phyloP scores from a whole-genome alignment of 2,329 filamentous ascomycete species.

The Daldinia sp. region DNA sequence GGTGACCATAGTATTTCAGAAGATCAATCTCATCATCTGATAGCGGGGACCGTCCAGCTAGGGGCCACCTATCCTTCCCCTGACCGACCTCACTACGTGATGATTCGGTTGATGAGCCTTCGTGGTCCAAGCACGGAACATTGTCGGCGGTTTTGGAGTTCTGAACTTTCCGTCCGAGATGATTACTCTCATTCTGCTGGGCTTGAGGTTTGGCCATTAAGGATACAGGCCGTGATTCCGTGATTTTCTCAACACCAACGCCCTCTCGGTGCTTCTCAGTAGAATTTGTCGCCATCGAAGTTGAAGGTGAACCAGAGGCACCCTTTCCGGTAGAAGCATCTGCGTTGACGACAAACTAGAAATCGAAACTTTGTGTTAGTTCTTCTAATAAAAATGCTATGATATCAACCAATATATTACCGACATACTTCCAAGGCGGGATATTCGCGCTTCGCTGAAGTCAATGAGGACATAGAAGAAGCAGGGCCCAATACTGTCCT shows the following conservation, averaged over 20 bases:
- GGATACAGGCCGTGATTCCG: background rate
- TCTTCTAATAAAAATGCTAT: too few species aligned
- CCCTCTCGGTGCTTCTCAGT: background rate
- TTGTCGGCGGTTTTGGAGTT: background rate
- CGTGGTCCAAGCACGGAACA: background rate
- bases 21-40: constrained; percentile 34
- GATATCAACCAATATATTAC: background rate
- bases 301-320: background rate
- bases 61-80: background rate
- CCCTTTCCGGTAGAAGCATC: background rate
- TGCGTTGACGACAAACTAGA: constrained; percentile 1
- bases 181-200: background rate
- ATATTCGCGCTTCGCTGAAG: background rate
- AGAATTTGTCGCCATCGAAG: background rate
- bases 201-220: background rate
- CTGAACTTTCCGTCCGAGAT: background rate
- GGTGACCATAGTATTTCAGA: constrained; percentile 36
- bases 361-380: background rate
- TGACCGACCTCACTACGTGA: background rate
- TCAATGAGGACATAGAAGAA: background rate
- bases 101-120: background rate
- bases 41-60: constrained; percentile 3
- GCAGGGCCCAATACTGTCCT: background rate
- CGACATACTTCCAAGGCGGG: background rate
- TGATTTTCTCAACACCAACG: background rate